Evolutionary conservation across 2,329 filamentous ascomycete genomes (phyloP).

Genomic region (Monosporascus sp.): DNA sequence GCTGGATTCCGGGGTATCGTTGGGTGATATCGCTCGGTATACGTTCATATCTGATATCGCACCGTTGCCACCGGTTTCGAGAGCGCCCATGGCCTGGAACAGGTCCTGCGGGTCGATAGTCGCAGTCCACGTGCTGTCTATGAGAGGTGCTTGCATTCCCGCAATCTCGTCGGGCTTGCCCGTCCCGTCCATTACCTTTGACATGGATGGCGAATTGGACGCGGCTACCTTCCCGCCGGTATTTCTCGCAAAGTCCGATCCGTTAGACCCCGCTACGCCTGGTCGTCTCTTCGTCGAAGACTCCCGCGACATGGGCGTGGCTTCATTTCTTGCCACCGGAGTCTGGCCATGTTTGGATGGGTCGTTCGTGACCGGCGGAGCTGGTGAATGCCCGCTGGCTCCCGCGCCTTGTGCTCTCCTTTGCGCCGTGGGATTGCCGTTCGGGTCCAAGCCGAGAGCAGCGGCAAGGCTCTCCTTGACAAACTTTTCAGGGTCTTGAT

Average conservation of each 20-base stretch:
- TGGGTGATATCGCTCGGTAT: slow-evolving; percentile 52
- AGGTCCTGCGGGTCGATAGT: slow-evolving; percentile 50
- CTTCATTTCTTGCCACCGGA: slow-evolving; percentile 33
- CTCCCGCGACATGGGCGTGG: slow-evolving; percentile 47
- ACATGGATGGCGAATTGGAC: slow-evolving; percentile 14
- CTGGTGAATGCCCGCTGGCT: slow-evolving; percentile 15
- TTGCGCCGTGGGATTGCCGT: slow-evolving; percentile 38
- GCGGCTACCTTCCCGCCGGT: slow-evolving; percentile 17
- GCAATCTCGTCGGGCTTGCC: slow-evolving; percentile 19
- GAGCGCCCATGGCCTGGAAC: slow-evolving; percentile 32
- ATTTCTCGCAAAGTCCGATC: slow-evolving; percentile 23
- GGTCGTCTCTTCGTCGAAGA: slow-evolving; percentile 45
- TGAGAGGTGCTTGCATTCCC: slow-evolving; percentile 2
- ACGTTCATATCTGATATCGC: slow-evolving; percentile 48
- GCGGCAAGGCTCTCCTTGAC: slow-evolving; percentile 43
- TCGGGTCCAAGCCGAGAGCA: slow-evolving; percentile 44
- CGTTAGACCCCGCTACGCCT: slow-evolving; percentile 38
- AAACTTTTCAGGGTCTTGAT: slow-evolving; percentile 50
- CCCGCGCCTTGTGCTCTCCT: slow-evolving; percentile 16
- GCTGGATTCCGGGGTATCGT: slow-evolving; percentile 59
- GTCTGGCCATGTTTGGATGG: slow-evolving; percentile 45
- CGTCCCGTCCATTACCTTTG: slow-evolving; percentile 17
- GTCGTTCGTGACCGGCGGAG: slow-evolving; percentile 34
- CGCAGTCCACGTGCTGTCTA: slow-evolving; percentile 31
- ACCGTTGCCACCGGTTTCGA: slow-evolving; percentile 38